phyloP scores from a whole-genome alignment of 768 basidiomycete genomes.

The Heimioporus sp. region DNA sequence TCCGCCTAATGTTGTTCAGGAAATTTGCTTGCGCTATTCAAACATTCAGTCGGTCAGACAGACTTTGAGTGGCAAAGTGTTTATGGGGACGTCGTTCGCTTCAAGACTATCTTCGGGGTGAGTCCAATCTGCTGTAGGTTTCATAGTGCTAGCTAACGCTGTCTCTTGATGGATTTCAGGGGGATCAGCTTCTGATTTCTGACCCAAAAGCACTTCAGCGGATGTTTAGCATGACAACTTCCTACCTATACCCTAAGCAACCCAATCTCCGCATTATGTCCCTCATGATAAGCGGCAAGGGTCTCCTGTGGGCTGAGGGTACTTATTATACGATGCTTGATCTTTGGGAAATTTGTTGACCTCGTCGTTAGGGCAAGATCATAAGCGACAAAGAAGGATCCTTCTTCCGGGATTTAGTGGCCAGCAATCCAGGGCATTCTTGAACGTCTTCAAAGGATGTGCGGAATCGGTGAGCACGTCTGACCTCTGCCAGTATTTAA shows the following conservation, averaged over 20 bases:
- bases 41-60: background rate
- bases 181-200: conserved; percentile 42
- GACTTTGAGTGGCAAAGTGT: background rate
- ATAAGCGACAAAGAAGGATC: conserved; percentile 51
- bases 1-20: background rate
- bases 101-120: conserved; percentile 3
- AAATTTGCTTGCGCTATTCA: background rate
- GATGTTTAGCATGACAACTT: conserved; percentile 40
- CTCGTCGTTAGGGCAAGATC: conserved; percentile 33
- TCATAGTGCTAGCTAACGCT: conserved; percentile 4
- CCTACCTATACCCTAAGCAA: conserved; percentile 40
- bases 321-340: background rate
- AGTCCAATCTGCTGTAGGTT: background rate
- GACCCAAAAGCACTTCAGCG: conserved; percentile 46
- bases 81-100: background rate
- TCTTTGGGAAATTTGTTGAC: conserved; percentile 12
- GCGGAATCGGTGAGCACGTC: conserved; percentile 13
- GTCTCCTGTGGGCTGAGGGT: conserved; percentile 43
- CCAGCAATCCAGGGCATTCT: conserved; percentile 48
- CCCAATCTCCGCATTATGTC: conserved; percentile 19
- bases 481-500: too few species aligned
- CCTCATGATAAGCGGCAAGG: conserved; percentile 27
- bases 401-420: conserved; percentile 56
- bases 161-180: conserved; percentile 27
- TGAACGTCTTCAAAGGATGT: conserved; percentile 45